Evolutionary conservation across 129 eudicot genomes (phyloP).

Genomic region (Flaveria brownii): DNA sequence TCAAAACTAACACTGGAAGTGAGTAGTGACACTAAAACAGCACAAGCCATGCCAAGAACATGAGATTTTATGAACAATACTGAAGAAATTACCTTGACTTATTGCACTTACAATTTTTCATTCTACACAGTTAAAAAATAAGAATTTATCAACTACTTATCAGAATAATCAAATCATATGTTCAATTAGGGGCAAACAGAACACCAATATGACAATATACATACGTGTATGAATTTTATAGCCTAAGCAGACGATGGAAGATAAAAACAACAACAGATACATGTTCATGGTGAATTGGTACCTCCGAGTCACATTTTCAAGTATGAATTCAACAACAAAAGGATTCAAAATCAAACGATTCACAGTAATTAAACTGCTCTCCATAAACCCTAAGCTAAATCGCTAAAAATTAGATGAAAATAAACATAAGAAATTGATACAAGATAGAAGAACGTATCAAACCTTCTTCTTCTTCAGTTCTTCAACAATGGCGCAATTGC

Average conservation of each 20-base stretch:
- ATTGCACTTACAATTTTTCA: no score
- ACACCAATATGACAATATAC: slow-evolving; percentile 1
- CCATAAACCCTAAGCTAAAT: background rate
- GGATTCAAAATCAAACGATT: background rate
- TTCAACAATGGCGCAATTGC: slow-evolving; percentile 11
- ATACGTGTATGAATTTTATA: background rate
- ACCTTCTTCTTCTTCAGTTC: slow-evolving; percentile 28
- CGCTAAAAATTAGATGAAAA: background rate
- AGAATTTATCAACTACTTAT: background rate
- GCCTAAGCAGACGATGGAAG: background rate
- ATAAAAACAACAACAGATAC: background rate
- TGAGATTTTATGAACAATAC: slow-evolving; percentile 8
- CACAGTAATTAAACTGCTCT: background rate
- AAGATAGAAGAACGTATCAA: background rate
- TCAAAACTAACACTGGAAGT: background rate
- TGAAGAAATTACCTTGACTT: background rate
- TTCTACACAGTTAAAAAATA: background rate
- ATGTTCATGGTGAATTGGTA: slow-evolving; percentile 10
- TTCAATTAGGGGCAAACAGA: slow-evolving; percentile 3
- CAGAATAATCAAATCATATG: background rate
- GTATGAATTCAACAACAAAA: background rate
- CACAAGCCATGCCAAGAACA: background rate
- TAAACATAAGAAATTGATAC: background rate
- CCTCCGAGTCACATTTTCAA: background rate
- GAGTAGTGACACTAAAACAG: background rate